Percentiles rank a stretch among this genome's conserved stretches.
Conservation (phyloP, 2,329 filamentous ascomycete species). For the Colletotrichum sp. region DNA sequence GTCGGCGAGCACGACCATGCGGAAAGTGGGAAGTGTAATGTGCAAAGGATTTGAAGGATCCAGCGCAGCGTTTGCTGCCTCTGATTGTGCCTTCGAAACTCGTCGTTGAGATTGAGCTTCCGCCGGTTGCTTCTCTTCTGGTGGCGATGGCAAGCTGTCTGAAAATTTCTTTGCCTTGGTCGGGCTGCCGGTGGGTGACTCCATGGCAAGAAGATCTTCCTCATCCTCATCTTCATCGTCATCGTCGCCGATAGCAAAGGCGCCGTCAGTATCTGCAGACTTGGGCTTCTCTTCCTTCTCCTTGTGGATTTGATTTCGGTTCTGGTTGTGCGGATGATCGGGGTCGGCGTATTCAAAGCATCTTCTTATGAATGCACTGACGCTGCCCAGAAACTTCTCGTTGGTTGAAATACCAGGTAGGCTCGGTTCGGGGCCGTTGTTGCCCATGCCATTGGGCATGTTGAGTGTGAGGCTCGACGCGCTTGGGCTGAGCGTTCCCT, state of each 20-base stretch:
- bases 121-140: constrained; percentile 20
- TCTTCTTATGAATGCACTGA: constrained; percentile 92
- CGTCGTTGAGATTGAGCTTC: constrained; percentile 29
- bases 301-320: constrained; percentile 55
- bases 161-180: constrained; percentile 43
- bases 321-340: constrained; percentile 72
- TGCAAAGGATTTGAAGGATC: constrained; percentile 93
- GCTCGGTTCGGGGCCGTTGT: constrained; percentile 41
- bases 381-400: constrained; percentile 88
- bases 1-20: constrained; percentile 97
- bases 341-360: constrained; percentile 99
- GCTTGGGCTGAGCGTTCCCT: constrained; percentile 73
- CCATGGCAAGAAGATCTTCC: constrained; percentile 67
- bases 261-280: constrained; percentile 37
- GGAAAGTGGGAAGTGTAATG: constrained; percentile 96
- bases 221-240: constrained; percentile 70
- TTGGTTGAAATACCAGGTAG: constrained; percentile 67
- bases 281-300: constrained; percentile 30
- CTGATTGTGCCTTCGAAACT: constrained; percentile 69
- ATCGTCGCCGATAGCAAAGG: constrained; percentile 81
- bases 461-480: constrained; percentile 61
- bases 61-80: constrained; percentile 85
- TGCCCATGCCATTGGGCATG: constrained; percentile 51
- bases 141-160: constrained; percentile 19
- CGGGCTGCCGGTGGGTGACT: constrained; percentile 48